Base-by-base conservation (phyloP, 139 green algal species). In the Micractinium conductrix region DNA sequence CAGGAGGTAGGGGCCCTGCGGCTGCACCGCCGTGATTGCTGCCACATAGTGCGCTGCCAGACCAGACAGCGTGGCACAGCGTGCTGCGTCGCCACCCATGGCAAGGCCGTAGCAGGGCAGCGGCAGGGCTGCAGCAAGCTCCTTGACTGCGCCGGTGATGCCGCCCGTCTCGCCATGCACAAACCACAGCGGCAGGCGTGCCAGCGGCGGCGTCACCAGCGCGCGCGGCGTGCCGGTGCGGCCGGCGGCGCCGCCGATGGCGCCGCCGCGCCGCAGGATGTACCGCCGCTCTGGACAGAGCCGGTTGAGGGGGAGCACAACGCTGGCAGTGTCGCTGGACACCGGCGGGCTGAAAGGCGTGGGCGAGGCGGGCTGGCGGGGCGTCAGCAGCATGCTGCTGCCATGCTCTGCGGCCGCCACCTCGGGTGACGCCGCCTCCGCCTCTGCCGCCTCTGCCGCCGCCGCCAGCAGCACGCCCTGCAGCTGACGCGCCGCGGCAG, bases 121-220 rank as follows among this genome's bases (percentile, higher is more conserved):
- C 33, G n/a, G 84, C 45, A 91, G 81, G 12, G 55, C 37, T 4
- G 70, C 10, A 22, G 91, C 84, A 28, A 89, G 62, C n/a, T 88
- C 50, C 50, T 86, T 86, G n/a, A 80, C 58, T 12, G 75, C 74
- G n/a, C 67, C 68, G 14, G 44, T 81, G 62, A 90, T 85, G 38
- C 81, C 62, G 53, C 92, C 93, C 9, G 84, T 89, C 79, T 96
- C 93, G 42, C 92, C 88, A 75, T 93, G 91, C 0, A 94, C 42
- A 26, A 96, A 26, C 93, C 93, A 96, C 1, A 95, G 22, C 6
- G 93, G 93, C 50, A 93, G 76, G 26, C 88, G 90, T 60, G 83
- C 89, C 45, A 91, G 81, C 28, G 81, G 37, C 7, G 65, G 55
- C 14, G 67, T 42, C 37, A 84, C 2, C 44, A 84, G 74, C 30